phyloP scores from a whole-genome alignment of 257 asterid genomes.

The Mentha longifolia region DNA sequence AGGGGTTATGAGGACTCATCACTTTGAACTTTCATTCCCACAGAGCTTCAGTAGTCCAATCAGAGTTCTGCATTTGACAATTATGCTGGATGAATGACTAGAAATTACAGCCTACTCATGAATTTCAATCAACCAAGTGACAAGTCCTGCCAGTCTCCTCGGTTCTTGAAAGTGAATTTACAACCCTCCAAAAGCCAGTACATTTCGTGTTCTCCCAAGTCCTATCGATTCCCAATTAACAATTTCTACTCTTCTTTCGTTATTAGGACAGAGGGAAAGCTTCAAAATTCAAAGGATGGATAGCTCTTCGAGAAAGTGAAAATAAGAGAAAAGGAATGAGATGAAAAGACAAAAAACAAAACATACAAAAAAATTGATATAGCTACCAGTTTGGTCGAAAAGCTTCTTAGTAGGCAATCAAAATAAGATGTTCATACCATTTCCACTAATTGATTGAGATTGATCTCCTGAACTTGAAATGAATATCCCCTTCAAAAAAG shows the following conservation, averaged over 20 bases:
- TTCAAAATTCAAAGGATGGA: background rate
- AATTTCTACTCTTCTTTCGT: slow-evolving; percentile 6
- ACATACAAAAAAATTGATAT: background rate
- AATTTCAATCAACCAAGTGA: background rate
- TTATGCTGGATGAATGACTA: background rate
- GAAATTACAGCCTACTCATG: too few relatives aligned
- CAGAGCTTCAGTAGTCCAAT: background rate
- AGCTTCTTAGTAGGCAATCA: slow-evolving; percentile 30
- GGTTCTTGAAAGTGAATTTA: slow-evolving; percentile 3
- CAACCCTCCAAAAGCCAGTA: slow-evolving; percentile 3
- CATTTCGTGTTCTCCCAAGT: slow-evolving; percentile 2
- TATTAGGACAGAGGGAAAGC: background rate
- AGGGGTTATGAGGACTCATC: background rate
- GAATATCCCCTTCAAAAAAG: slow-evolving; percentile 75
- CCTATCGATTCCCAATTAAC: slow-evolving; percentile 13
- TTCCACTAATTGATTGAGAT: slow-evolving; percentile 87
- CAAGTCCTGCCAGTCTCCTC: slow-evolving; percentile 5
- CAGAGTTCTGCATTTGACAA: background rate
- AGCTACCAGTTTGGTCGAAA: slow-evolving; percentile 18
- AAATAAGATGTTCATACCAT: slow-evolving; percentile 60
- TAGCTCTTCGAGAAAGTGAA: background rate
- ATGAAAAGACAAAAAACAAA: background rate
- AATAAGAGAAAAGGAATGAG: background rate
- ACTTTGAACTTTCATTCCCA: background rate
- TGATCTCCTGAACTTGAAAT: slow-evolving; percentile 98